These are phyloP conservation scores for Pachysandra terminalis DNA, from an alignment of 164 flowering plant species.

Conservation along the genomic window DNA sequence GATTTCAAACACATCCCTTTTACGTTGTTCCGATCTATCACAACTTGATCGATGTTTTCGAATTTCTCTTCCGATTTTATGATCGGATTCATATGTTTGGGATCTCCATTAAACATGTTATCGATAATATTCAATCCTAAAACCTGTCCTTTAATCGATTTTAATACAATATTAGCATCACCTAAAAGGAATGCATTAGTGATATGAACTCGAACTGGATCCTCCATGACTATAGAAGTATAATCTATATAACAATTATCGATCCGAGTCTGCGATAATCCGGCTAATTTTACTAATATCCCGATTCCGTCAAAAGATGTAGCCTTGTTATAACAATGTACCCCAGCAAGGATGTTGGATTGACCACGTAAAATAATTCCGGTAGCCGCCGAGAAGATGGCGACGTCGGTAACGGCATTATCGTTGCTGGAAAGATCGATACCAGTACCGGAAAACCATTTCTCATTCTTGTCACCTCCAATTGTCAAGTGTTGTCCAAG, in stretches of 20 bases:
- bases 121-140: conserved; percentile 43
- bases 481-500: conserved; percentile 30
- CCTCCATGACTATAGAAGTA: conserved; percentile 46
- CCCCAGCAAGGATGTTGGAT: conserved; percentile 53
- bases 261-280: conserved; percentile 36
- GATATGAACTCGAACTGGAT: conserved; percentile 52
- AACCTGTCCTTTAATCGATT: conserved; percentile 36
- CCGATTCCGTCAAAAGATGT: conserved; percentile 52
- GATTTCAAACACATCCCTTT: conserved; percentile 48
- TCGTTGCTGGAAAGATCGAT: conserved; percentile 38
- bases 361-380: conserved; percentile 45
- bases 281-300: conserved; percentile 16
- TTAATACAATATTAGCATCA: conserved; percentile 44
- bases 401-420: conserved; percentile 47
- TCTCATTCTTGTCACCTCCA: conserved; percentile 48
- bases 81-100: conserved; percentile 19
- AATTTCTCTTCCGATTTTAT: conserved; percentile 39
- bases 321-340: conserved; percentile 67
- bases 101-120: conserved; percentile 43
- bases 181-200: conserved; percentile 49
- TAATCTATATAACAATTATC: conserved; percentile 54
- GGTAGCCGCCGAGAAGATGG: conserved; percentile 49
- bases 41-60: conserved; percentile 42
- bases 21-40: conserved; percentile 43
- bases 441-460: conserved; percentile 44